A percentile compares a stretch with the other conserved stretches of the same genome.
phyloP scores from a whole-genome alignment of 208 protist genomes.

The Leishmania mexicana region DNA sequence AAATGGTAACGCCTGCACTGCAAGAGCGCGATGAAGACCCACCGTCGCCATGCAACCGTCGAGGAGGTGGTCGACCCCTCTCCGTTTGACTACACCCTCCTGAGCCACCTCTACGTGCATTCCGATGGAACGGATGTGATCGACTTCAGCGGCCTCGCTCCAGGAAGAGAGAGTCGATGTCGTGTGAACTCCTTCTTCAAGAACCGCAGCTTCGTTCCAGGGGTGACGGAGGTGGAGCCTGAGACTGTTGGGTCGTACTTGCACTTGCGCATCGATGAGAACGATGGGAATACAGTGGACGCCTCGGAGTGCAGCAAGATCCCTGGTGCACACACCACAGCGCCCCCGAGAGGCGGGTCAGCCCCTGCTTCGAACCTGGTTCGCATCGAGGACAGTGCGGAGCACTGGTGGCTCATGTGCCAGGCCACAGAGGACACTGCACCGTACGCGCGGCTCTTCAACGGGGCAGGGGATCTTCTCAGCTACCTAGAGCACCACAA shows the following conservation, averaged over 20 bases:
- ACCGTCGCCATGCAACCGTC: slow-evolving; percentile 36
- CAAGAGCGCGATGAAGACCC: slow-evolving; percentile 56
- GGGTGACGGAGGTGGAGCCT: not conserved
- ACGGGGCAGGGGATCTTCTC: slow-evolving; percentile 43
- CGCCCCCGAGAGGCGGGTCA: not conserved
- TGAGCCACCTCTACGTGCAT: slow-evolving; percentile 75
- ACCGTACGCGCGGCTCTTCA: slow-evolving; percentile 70
- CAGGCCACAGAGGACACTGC: slow-evolving; percentile 37
- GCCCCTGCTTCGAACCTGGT: slow-evolving; percentile 41
- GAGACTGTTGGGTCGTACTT: slow-evolving; percentile 42
- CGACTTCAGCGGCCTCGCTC: slow-evolving; percentile 65
- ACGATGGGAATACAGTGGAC: slow-evolving; percentile 7
- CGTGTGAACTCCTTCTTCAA: slow-evolving; percentile 44
- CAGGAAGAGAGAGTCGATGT: slow-evolving; percentile 28
- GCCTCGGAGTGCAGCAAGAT: not conserved
- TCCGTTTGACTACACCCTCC: slow-evolving; percentile 73
- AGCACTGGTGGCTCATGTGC: slow-evolving; percentile 83
- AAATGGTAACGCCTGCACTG: not conserved
- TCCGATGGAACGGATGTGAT: slow-evolving; percentile 76
- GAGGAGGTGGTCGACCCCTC: slow-evolving; percentile 45
- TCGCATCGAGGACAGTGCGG: slow-evolving; percentile 51
- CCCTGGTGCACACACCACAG: not conserved
- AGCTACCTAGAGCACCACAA: slow-evolving; percentile 41
- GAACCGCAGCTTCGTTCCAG: slow-evolving; percentile 40
- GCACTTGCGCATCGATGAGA: slow-evolving; percentile 42